These are phyloP conservation scores for Nemania sp. DNA, from an alignment of 2,329 filamentous ascomycete species.

Conservation along the genomic window DNA sequence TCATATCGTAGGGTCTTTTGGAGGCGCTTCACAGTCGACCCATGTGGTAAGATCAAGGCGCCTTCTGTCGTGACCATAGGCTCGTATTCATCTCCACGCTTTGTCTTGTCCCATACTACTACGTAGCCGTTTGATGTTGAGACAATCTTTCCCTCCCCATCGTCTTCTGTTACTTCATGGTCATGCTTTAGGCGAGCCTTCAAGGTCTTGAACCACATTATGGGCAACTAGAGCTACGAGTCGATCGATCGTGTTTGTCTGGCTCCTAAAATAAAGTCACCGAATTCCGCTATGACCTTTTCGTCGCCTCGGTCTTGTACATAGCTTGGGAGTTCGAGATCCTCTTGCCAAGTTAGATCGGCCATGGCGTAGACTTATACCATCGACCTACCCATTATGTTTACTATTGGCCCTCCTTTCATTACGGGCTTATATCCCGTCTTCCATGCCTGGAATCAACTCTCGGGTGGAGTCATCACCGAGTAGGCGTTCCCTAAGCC, in stretches of 20 bases:
- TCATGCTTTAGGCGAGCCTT: constrained; percentile 26
- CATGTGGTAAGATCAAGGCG: constrained; percentile 7
- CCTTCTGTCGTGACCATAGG: constrained; percentile 17
- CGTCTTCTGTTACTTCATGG: constrained; percentile 1
- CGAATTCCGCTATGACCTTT: not conserved
- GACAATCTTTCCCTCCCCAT: constrained; percentile 1
- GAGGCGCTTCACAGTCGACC: constrained; percentile 2
- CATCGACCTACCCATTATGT: not conserved
- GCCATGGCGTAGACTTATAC: not conserved
- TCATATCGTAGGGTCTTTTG: constrained; percentile 39
- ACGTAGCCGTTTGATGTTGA: not conserved
- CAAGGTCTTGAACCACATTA: constrained; percentile 26
- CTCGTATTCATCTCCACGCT: not conserved
- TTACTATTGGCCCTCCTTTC: not conserved
- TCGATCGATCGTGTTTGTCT: not conserved
- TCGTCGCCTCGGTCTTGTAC: not conserved
- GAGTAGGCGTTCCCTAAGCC: not conserved
- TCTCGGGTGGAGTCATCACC: not conserved
- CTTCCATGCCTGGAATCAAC: not conserved
- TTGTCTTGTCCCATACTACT: constrained; percentile 24
- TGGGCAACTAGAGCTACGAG: not conserved
- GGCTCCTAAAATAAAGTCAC: not conserved
- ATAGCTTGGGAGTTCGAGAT: not conserved
- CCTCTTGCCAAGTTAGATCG: not conserved
- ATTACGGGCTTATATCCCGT: constrained; percentile 13